phyloP scores from a whole-genome alignment of 805 yeast species.

The Hanseniaspora valbyensis region DNA sequence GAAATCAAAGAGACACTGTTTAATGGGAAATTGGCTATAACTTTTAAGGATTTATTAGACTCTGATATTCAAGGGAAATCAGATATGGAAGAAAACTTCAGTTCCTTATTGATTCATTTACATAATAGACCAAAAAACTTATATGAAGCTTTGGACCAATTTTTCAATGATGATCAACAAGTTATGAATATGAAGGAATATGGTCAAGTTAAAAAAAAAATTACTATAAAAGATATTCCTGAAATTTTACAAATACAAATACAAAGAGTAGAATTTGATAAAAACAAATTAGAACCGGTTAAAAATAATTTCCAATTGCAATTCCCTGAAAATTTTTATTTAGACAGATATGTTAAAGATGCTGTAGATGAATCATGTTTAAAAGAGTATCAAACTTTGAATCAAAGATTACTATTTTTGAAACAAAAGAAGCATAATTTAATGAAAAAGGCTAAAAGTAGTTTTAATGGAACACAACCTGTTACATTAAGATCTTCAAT shows the following conservation, averaged over 20 bases:
- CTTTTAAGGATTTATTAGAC: conserved; percentile 43
- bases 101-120: conserved; percentile 72
- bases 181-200: conserved; percentile 52
- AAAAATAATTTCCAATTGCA: conserved; percentile 76
- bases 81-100: conserved; percentile 59
- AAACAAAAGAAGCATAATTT: conserved; percentile 36
- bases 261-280: conserved; percentile 85
- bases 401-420: conserved; percentile 38
- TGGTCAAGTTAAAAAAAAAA: conserved; percentile 61
- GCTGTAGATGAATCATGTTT: conserved; percentile 40
- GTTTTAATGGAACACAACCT: background rate
- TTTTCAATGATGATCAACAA: conserved; percentile 58
- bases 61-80: conserved; percentile 20
- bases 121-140: conserved; percentile 80
- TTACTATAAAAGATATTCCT: conserved; percentile 64
- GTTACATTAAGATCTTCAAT: conserved; percentile 42
- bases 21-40: conserved; percentile 77
- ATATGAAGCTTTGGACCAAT: conserved; percentile 81
- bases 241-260: conserved; percentile 81
- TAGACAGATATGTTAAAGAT: conserved; percentile 65
- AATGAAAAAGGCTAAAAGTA: conserved; percentile 31
- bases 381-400: conserved; percentile 38
- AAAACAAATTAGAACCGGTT: conserved; percentile 58
- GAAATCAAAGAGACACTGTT: conserved; percentile 74
- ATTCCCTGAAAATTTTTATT: conserved; percentile 61